Evolutionary conservation across 441 rosid genomes (phyloP).

Genomic region (Populus trichocarpa): DNA sequence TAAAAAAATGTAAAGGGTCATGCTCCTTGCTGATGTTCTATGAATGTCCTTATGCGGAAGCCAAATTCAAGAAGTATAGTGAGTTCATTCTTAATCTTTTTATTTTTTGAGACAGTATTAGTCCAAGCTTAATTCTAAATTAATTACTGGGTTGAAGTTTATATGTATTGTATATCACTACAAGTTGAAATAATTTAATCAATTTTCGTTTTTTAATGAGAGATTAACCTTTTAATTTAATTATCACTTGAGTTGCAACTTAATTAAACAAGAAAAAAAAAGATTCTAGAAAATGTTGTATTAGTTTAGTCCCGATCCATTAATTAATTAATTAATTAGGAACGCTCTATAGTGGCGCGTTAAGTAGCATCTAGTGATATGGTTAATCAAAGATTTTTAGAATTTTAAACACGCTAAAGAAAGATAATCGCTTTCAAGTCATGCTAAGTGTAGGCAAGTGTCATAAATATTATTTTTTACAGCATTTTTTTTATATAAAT

Average conservation of each 20-base stretch:
- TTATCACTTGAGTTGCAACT: background rate
- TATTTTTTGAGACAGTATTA: too few species aligned
- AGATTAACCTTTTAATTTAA: background rate
- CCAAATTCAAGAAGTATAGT: background rate
- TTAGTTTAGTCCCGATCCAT: background rate
- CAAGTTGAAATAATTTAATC: background rate
- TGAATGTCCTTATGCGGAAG: background rate
- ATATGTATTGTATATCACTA: too few species aligned
- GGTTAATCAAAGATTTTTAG: background rate
- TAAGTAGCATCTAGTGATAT: background rate
- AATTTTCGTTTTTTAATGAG: background rate
- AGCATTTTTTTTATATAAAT: too few species aligned
- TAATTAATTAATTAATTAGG: background rate
- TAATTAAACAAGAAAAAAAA: too few species aligned
- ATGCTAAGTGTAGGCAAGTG: background rate
- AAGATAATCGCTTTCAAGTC: conserved; percentile 48
- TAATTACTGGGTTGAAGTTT: background rate
- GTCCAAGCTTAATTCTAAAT: background rate
- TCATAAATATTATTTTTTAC: too few species aligned
- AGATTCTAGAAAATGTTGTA: background rate
- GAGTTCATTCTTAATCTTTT: too few species aligned
- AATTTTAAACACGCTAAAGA: conserved; percentile 5
- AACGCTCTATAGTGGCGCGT: conserved; percentile 23
- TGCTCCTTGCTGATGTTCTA: background rate
- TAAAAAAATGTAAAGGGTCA: background rate